Evolutionary conservation across 768 basidiomycete genomes (phyloP).

Genomic region (Amanita polypyramis): DNA sequence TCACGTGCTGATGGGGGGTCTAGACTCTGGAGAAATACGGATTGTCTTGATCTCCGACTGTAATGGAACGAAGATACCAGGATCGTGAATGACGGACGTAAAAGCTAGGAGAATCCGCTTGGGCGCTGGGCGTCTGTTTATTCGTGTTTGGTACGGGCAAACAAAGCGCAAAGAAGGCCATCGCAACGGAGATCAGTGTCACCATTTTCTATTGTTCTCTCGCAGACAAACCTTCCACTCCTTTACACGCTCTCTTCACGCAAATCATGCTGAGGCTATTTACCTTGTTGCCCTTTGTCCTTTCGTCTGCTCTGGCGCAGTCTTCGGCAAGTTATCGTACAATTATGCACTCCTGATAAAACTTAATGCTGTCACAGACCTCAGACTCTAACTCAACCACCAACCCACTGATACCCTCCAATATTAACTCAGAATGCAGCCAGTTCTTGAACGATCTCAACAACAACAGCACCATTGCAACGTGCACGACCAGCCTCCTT

Average conservation of each 20-base stretch:
- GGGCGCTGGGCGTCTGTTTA: not conserved
- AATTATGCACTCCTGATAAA: not conserved
- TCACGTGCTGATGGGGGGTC: constrained; percentile 27
- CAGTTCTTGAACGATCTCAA: constrained; percentile 57
- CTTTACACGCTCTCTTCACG: constrained; percentile 19
- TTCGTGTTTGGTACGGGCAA: not conserved
- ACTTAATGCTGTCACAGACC: not conserved
- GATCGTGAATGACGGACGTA: constrained; percentile 36
- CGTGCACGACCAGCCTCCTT: constrained; percentile 58
- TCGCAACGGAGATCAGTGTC: not conserved
- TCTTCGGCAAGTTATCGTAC: constrained; percentile 24
- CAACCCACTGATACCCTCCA: constrained; percentile 56
- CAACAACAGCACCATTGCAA: constrained; percentile 38
- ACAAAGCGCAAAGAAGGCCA: not conserved
- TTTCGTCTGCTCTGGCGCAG: constrained; percentile 42
- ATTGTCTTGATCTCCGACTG: constrained; percentile 26
- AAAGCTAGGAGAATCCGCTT: not conserved
- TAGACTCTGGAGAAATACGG: constrained; percentile 35
- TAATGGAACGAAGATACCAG: constrained; percentile 37
- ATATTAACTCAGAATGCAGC: constrained; percentile 44
- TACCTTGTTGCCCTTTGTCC: constrained; percentile 38
- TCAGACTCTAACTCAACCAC: constrained; percentile 18
- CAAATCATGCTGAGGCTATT: constrained; percentile 39
- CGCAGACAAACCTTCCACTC: constrained; percentile 40
- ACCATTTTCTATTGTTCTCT: constrained; percentile 11